Base-by-base conservation (phyloP, 2,329 filamentous ascomycete genomes). In the Fusarium buharicum region DNA sequence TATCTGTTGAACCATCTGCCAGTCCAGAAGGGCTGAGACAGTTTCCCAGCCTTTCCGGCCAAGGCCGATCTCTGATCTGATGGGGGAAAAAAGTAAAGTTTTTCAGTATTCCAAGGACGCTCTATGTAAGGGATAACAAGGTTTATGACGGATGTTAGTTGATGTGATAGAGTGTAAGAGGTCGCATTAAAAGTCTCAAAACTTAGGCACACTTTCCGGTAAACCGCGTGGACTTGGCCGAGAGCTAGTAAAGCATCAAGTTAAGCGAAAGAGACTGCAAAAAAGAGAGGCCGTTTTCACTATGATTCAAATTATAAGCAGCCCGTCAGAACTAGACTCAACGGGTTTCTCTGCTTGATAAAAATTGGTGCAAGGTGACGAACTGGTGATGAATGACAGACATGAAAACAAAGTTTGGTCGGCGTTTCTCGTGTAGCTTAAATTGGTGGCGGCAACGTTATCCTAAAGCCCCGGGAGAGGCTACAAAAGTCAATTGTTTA, bases 381-480 rank as follows among this genome's bases (percentile, higher is more conserved):
- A 41, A 28, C 37, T 45, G 37, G 20, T 65, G 61, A 65, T 55
- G 51, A 54, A 50, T 53, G 46, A 38, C 17, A 27, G 27, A 24
- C 27, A 24, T 28, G 20, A 48, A 50, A 61, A 50, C 18, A 64
- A 37, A 60, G 52, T 64, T 62, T 33, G 33, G 41, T 40, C 28
- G 27, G 39, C 28, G 33, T 61, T 49, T 38, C 38, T 49, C 33
- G 17, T 55, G 33, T 60, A 20, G 28, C 17, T 31, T 34, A 44
- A 55, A 24, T 55, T 48, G 33, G 59, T 58, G 61, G 61, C 61
- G 44, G 44, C 16, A 58, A 47, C 60, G 50, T 47, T 64, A 28
- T 34, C 52, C 44, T 18, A 46, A 55, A 48, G 44, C 47, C 38
- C 47, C 55, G 50, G 46, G 45, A 38, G 22, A 24, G 8, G 22